These are phyloP conservation scores for Cladosporium sp. DNA, from an alignment of 2,329 filamentous ascomycete species.

Conservation along the genomic window DNA sequence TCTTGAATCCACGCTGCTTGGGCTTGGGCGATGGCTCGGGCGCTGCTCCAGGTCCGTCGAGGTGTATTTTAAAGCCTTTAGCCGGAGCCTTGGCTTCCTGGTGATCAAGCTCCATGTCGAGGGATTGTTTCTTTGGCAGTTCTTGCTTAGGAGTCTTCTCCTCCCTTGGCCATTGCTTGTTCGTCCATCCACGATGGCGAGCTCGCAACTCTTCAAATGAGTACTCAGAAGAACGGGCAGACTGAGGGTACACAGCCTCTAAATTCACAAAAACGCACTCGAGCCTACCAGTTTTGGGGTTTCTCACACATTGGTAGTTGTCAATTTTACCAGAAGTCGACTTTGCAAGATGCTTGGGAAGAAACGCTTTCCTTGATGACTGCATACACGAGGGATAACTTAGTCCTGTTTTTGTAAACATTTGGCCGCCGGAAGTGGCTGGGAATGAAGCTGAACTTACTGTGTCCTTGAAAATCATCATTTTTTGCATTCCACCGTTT, in stretches of 20 bases:
- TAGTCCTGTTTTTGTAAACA: conserved; percentile 98
- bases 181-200: conserved; percentile 66
- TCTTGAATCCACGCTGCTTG: conserved; percentile 36
- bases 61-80: conserved; percentile 26
- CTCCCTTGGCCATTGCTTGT: conserved; percentile 53
- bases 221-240: conserved; percentile 67
- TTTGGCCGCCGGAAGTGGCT: conserved; percentile 47
- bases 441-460: conserved; percentile 62
- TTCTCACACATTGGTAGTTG: conserved; percentile 76
- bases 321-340: conserved; percentile 27
- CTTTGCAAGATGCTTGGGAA: conserved; percentile 33
- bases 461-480: conserved; percentile 93
- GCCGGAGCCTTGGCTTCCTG: neutral
- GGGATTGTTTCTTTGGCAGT: neutral
- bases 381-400: conserved; percentile 64
- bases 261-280: conserved; percentile 88
- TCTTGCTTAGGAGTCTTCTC: neutral
- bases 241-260: conserved; percentile 78
- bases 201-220: conserved; percentile 93
- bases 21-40: conserved; percentile 20
- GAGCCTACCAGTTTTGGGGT: conserved; percentile 76
- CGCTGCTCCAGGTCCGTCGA: conserved; percentile 18
- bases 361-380: conserved; percentile 37
- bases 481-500: conserved; percentile 73
- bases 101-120: conserved; percentile 7